A percentile compares a stretch with the other conserved stretches of the same genome.
Evolutionary conservation across 2,329 filamentous ascomycete genomes (phyloP).

Genomic region (Grosmannia huntii): DNA sequence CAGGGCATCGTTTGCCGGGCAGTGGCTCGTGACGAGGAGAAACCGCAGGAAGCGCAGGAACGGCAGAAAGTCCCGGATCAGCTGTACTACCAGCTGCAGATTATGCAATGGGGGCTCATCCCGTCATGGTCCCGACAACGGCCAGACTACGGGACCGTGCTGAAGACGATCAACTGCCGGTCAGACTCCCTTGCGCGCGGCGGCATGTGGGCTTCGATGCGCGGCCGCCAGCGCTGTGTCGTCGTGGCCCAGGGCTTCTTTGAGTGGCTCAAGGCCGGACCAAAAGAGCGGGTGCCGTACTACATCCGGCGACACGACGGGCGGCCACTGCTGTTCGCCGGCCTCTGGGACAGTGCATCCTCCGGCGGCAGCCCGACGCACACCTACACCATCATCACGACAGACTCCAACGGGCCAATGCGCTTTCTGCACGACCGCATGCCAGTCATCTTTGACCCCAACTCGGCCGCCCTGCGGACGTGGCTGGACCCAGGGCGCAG

Average conservation of each 20-base stretch:
- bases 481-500: slow-evolving; percentile 67
- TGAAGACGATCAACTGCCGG: slow-evolving; percentile 91
- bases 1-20: slow-evolving; percentile 69
- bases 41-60: slow-evolving; percentile 7
- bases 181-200: slow-evolving; percentile 70
- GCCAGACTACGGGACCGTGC: slow-evolving; percentile 61
- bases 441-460: slow-evolving; percentile 80
- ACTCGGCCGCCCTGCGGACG: slow-evolving; percentile 51
- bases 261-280: slow-evolving; percentile 77
- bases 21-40: background rate
- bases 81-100: slow-evolving; percentile 64
- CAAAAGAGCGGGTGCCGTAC: slow-evolving; percentile 71
- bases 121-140: slow-evolving; percentile 87
- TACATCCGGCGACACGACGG: slow-evolving; percentile 74
- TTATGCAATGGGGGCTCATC: slow-evolving; percentile 92
- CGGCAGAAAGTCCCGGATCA: background rate
- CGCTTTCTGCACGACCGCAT: slow-evolving; percentile 87
- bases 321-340: slow-evolving; percentile 76
- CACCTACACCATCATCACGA: slow-evolving; percentile 91
- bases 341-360: slow-evolving; percentile 78
- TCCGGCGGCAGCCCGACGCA: slow-evolving; percentile 53
- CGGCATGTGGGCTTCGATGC: slow-evolving; percentile 90
- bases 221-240: slow-evolving; percentile 75
- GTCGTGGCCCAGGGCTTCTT: slow-evolving; percentile 88
- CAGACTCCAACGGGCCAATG: slow-evolving; percentile 68